Conservation (phyloP, 441 rosid genomes). For the Aleurites moluccanus region DNA sequence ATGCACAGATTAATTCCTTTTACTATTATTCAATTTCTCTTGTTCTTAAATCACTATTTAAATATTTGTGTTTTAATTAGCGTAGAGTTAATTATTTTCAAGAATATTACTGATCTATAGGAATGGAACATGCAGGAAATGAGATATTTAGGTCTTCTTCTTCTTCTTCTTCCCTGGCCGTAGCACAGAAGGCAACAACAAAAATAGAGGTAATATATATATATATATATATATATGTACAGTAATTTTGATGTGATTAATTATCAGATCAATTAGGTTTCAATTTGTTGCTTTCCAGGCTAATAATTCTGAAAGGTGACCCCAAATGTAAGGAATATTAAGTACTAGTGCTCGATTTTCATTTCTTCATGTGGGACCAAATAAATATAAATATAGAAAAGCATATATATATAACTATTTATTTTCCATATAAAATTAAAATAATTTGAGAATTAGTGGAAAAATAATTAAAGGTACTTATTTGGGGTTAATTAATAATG, state of each 20-base stretch:
- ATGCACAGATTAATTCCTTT: not conserved
- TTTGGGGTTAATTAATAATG: too few relatives aligned
- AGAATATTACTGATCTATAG: conserved; percentile 26
- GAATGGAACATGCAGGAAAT: conserved; percentile 36
- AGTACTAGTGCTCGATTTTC: not conserved
- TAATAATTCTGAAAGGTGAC: not conserved
- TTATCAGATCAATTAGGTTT: not conserved
- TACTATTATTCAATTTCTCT: not conserved
- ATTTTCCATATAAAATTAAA: too few relatives aligned
- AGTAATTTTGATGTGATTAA: too few relatives aligned
- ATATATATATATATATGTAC: too few relatives aligned
- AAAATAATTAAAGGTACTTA: too few relatives aligned
- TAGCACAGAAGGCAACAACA: conserved; percentile 25
- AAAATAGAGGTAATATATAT: conserved; percentile 24
- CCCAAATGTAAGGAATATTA: not conserved
- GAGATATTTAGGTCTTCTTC: conserved; percentile 23
- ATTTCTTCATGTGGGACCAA: not conserved
- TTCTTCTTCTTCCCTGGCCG: conserved; percentile 21
- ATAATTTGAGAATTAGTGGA: too few relatives aligned
- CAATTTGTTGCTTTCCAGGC: not conserved
- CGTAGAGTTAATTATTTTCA: not conserved
- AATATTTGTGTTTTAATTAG: too few relatives aligned
- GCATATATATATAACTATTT: too few relatives aligned
- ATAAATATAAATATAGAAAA: too few relatives aligned
- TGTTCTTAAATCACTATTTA: not conserved